Evolutionary conservation across 805 yeast species (phyloP), one percentile per base, ranked within the genome.

Genomic region (Metschnikowia vanudenii): DNA sequence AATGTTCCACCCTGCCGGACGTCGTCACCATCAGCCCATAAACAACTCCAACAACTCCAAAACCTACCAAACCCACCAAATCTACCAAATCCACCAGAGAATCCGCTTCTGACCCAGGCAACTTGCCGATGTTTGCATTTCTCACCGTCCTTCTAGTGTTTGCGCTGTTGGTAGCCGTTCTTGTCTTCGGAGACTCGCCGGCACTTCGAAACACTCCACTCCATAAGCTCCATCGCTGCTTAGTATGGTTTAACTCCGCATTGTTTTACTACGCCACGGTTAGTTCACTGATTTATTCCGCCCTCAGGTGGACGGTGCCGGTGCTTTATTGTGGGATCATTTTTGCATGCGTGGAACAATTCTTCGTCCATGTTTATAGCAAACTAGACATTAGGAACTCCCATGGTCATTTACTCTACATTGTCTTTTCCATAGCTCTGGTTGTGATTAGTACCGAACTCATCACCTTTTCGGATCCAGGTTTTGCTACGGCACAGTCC

Each of bases 101-200:
- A 14, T 33, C 13, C 16, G 18, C 37, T 19, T 9, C 18, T 14
- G 10, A 14, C 14, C 28, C 13, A 19, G 31, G 20, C 18, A 9
- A 33, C 9, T 30, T 18, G 22, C 39, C 20, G 18, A 54, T 54
- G 54, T 41, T 52, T 31, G 37, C 43, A n/a, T 28, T 46, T 31
- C 49, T 50, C 6, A 28, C 32, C 17, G 20, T 20, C 14, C 22
- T 53, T 20, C 40, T 43, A 13, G 24, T 36, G 8, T 51, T 54
- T 10, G 49, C 47, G 17, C 24, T 49, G 11, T 28, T 64, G 4
- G 50, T 69, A 8, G 50, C 61, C n/a, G 41, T 74, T 0, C 52
- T 72, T 5, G 57, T 79, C 11, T 75, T 79, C 54, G 82, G 82
- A 0, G 79, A 78, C 52, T 63, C 74, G 20, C 82, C 82, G 2